phyloP scores from a whole-genome alignment of 495 filamentous ascomycete genomes.

The Trichocladium antarcticum region DNA sequence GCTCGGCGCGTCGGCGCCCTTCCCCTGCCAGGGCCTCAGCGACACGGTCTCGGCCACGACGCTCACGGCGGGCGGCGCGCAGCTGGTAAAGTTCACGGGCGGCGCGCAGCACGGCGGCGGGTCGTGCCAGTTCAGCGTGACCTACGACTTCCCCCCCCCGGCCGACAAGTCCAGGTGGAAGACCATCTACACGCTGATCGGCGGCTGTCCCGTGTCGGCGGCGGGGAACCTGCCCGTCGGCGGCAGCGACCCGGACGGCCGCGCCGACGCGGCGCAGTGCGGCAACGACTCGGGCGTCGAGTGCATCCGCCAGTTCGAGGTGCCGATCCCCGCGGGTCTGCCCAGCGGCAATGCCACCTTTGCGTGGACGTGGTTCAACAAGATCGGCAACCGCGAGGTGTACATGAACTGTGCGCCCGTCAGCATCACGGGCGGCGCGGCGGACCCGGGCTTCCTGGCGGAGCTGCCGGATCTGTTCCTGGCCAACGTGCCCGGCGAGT shows the following conservation, averaged over 20 bases:
- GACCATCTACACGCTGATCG: slow-evolving; percentile 68
- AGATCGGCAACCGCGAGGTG: slow-evolving; percentile 73
- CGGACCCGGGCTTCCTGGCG: slow-evolving; percentile 21
- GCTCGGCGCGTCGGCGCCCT: slow-evolving; percentile 53
- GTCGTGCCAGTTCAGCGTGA: slow-evolving; percentile 72
- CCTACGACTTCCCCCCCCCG: slow-evolving; percentile 52
- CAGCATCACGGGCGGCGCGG: slow-evolving; percentile 40
- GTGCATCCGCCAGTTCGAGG: slow-evolving; percentile 25
- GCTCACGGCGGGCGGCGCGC: slow-evolving; percentile 37
- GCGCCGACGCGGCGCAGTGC: slow-evolving; percentile 16
- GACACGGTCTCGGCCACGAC: slow-evolving; percentile 30
- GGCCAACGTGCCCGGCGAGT: slow-evolving; percentile 41
- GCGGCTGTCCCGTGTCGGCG: slow-evolving; percentile 53
- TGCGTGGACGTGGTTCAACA: slow-evolving; percentile 86
- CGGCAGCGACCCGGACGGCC: slow-evolving; percentile 11
- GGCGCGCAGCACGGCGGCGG: slow-evolving; percentile 71
- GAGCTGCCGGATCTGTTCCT: slow-evolving; percentile 45
- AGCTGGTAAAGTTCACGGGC: slow-evolving; percentile 46
- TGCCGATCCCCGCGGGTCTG: slow-evolving; percentile 46
- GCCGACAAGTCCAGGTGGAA: slow-evolving; percentile 48
- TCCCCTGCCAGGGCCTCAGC: slow-evolving; percentile 56
- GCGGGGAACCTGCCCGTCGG: slow-evolving; percentile 32
- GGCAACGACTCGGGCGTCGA: slow-evolving; percentile 19
- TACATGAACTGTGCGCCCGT: slow-evolving; percentile 82
- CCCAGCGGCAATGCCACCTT: slow-evolving; percentile 55